phyloP scores from a whole-genome alignment of 2,329 filamentous ascomycete genomes.

The Penicillium sp. region DNA sequence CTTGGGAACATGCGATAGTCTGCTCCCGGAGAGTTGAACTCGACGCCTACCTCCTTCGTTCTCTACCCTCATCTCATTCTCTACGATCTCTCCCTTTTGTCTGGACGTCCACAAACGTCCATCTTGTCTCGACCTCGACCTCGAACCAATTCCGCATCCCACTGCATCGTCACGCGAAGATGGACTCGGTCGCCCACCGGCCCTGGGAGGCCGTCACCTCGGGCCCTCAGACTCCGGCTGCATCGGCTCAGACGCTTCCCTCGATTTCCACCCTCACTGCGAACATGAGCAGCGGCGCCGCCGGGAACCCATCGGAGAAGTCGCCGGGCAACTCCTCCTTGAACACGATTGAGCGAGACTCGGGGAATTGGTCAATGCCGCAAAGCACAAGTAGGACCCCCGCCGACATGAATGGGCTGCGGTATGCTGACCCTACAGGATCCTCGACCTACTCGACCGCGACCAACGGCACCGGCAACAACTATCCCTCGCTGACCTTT shows the following conservation, averaged over 20 bases:
- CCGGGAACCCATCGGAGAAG: slow-evolving; percentile 38
- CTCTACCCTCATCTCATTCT: slow-evolving; percentile 4
- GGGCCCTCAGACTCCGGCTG: slow-evolving; percentile 35
- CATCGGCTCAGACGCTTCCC: slow-evolving; percentile 44
- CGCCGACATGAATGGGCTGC: slow-evolving; percentile 12
- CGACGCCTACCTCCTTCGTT: slow-evolving; percentile 1
- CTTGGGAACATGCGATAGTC: slow-evolving; percentile 7
- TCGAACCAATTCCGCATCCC: too few relatives aligned
- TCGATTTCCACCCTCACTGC: slow-evolving; percentile 49
- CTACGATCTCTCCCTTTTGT: slow-evolving; percentile 3
- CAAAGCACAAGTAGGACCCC: slow-evolving; percentile 54
- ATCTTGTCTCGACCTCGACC: too few relatives aligned
- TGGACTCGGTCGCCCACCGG: slow-evolving; percentile 45
- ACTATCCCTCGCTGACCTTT: slow-evolving; percentile 45
- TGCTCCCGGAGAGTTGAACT: slow-evolving; percentile 1
- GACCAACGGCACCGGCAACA: slow-evolving; percentile 43
- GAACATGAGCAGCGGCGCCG: slow-evolving; percentile 36
- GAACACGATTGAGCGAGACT: slow-evolving; percentile 53
- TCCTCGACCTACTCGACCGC: slow-evolving; percentile 51
- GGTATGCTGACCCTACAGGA: slow-evolving; percentile 35
- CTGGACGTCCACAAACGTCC: neutral
- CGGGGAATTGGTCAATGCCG: slow-evolving; percentile 59
- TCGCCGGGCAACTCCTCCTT: slow-evolving; percentile 43
- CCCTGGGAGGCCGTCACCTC: slow-evolving; percentile 44
- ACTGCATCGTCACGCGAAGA: slow-evolving; percentile 16